Evolutionary conservation across 23 red algal genomes (phyloP).

Genomic region (Gracilaria gracilis): DNA sequence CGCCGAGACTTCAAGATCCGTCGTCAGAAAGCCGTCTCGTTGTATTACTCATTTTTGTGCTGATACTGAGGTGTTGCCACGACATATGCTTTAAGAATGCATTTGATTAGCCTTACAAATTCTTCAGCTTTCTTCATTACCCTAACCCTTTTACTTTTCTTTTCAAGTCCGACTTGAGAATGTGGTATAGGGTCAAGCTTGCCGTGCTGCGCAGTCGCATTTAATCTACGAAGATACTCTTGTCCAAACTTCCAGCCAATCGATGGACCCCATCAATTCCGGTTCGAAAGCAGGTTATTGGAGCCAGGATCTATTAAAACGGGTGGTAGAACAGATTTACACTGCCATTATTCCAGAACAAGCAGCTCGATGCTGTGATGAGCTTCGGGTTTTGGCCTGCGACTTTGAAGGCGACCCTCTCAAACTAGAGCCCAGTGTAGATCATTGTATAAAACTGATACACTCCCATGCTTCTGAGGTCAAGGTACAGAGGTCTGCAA

Average conservation of each 20-base stretch:
- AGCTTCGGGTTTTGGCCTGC: slow-evolving; percentile 2
- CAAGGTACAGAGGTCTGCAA: slow-evolving; percentile 6
- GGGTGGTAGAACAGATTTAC: neutral
- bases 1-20: slow-evolving; percentile 43
- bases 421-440: neutral
- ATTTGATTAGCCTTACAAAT: neutral
- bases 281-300: neutral
- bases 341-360: neutral
- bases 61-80: neutral
- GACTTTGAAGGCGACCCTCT: neutral
- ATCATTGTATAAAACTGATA: neutral
- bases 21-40: neutral
- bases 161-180: too few species aligned
- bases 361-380: slow-evolving; percentile 2
- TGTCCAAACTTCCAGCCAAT: neutral
- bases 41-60: too few species aligned
- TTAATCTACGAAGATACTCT: neutral
- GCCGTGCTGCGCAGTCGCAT: neutral
- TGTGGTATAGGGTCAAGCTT: neutral
- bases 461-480: neutral
- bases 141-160: too few species aligned
- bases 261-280: neutral
- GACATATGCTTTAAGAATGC: neutral
- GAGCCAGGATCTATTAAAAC: neutral
- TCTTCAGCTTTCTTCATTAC: too few species aligned